phyloP scores from a whole-genome alignment of 495 filamentous ascomycete genomes.

The Cetradonia linearis region DNA sequence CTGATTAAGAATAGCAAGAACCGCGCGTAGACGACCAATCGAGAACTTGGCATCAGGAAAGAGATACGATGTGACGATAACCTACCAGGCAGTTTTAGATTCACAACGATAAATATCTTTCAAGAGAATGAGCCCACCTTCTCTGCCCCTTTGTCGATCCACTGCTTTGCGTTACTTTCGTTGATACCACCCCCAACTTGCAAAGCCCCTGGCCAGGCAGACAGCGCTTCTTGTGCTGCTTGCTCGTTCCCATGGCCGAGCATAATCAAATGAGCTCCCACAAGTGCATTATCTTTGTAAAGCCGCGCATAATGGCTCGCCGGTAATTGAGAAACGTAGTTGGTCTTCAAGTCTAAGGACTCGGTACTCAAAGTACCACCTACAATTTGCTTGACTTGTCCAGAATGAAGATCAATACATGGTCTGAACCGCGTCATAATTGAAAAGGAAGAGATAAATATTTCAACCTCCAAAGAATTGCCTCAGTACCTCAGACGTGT shows the following conservation, averaged over 20 bases:
- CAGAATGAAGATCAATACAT: constrained; percentile 93
- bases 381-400: constrained; percentile 95
- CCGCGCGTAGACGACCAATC: constrained; percentile 55
- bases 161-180: constrained; percentile 68
- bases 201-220: constrained; percentile 61
- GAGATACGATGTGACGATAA: constrained; percentile 78
- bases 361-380: constrained; percentile 74
- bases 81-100: constrained; percentile 43
- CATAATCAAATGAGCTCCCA: constrained; percentile 90
- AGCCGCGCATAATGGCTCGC: constrained; percentile 68
- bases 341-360: constrained; percentile 64
- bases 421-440: constrained; percentile 88
- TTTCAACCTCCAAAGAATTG: too few species aligned
- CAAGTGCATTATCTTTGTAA: constrained; percentile 61
- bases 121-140: constrained; percentile 48
- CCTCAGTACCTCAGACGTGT: too few species aligned
- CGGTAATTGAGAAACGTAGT: constrained; percentile 76
- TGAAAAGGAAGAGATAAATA: too few species aligned
- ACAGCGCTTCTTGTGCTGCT: constrained; percentile 65
- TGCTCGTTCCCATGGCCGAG: constrained; percentile 78
- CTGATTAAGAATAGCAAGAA: constrained; percentile 57
- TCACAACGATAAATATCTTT: background rate
- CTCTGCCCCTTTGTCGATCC: constrained; percentile 80
- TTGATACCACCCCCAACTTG: constrained; percentile 91
- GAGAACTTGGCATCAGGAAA: constrained; percentile 80